These are phyloP conservation scores for Gaeumannomyces tritici DNA, from an alignment of 2,329 filamentous ascomycete genomes.

Conservation along the genomic window DNA sequence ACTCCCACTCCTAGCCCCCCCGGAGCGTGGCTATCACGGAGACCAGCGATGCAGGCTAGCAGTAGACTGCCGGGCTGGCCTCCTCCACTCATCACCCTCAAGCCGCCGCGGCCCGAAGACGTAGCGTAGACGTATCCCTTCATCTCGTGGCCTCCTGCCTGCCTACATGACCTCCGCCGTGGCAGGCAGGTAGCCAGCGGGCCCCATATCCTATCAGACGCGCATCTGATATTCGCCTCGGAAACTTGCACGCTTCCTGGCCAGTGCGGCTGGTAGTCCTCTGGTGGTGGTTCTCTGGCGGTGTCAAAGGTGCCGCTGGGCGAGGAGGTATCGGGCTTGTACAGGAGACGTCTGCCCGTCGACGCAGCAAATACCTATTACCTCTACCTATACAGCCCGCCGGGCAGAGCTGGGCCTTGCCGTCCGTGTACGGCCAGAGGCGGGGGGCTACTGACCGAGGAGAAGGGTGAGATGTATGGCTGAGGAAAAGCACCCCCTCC, in stretches of 20 bases:
- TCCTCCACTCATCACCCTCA: not conserved
- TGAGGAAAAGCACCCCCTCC: not conserved
- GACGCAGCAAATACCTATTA: not conserved
- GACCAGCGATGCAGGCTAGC: not conserved
- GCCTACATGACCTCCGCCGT: not conserved
- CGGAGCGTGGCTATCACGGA: not conserved
- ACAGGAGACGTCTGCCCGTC: not conserved
- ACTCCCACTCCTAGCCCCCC: not conserved
- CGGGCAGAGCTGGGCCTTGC: not conserved
- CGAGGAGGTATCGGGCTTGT: not conserved
- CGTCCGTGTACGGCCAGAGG: not conserved
- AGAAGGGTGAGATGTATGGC: not conserved
- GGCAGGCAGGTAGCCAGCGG: not conserved
- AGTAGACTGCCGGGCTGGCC: not conserved
- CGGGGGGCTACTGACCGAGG: not conserved
- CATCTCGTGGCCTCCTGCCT: not conserved
- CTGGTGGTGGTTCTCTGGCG: not conserved
- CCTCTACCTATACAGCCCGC: too few species aligned
- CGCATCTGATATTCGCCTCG: not conserved
- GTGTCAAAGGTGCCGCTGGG: not conserved
- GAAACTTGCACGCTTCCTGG: not conserved
- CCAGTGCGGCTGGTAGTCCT: not conserved
- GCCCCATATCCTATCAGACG: not conserved
- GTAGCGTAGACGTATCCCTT: not conserved
- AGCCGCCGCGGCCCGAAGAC: not conserved